Percentiles rank a stretch among this genome's conserved stretches.
These are phyloP conservation scores for Wallemia ichthyophaga DNA, from an alignment of 1,284 basidiomycete genomes.

Conservation along the genomic window DNA sequence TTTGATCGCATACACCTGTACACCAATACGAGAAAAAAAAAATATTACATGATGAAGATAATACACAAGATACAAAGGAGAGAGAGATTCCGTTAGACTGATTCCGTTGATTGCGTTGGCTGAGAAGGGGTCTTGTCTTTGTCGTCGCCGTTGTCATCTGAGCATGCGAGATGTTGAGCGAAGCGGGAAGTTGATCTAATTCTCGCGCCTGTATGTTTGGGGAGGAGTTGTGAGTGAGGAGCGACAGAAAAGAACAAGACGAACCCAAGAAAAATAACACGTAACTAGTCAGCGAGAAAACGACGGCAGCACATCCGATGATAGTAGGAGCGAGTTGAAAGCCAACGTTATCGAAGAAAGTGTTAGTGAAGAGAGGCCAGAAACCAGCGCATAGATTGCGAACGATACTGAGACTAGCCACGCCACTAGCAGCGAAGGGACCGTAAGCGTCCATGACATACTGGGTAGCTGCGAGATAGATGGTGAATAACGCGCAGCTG, in stretches of 20 bases:
- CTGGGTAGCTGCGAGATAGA: conserved; percentile 11
- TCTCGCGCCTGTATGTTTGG: not conserved
- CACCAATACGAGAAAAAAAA: too few species aligned
- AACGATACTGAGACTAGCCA: not conserved
- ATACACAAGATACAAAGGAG: too few species aligned
- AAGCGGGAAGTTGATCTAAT: not conserved
- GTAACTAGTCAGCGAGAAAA: not conserved
- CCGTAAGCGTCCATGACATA: conserved; percentile 11
- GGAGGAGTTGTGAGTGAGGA: not conserved
- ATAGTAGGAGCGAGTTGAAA: not conserved
- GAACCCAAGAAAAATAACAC: not conserved
- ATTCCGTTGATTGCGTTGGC: not conserved
- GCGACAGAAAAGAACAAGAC: not conserved
- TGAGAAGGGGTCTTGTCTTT: not conserved
- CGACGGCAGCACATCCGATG: not conserved
- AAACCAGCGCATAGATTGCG: not conserved
- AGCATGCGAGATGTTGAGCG: not conserved
- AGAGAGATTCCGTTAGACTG: not conserved
- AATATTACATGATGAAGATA: too few species aligned
- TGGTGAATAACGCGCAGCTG: conserved; percentile 9
- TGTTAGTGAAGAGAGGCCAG: not conserved
- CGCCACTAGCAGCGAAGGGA: conserved; percentile 11
- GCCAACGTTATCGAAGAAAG: not conserved
- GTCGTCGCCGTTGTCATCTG: too few species aligned
- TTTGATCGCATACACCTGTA: too few species aligned